These are phyloP conservation scores for Stipa capillata DNA, from an alignment of 176 grass and related monocot genomes.

Conservation along the genomic window DNA sequence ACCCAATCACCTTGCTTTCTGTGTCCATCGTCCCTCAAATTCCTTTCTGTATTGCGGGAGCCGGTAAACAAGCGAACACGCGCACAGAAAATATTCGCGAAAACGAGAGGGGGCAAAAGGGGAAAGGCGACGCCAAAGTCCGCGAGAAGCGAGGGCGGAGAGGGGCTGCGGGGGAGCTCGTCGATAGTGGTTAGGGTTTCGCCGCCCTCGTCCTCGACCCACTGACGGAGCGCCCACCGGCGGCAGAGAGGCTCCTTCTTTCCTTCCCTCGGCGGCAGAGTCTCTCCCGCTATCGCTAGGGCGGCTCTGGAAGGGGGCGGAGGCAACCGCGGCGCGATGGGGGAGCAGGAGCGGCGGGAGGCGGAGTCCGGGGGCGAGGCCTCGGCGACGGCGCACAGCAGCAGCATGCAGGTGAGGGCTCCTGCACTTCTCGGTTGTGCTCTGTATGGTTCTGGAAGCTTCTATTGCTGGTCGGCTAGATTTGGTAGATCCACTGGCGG, in stretches of 20 bases:
- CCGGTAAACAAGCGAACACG: background rate
- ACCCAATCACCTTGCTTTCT: too few relatives aligned
- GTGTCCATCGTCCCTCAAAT: too few relatives aligned
- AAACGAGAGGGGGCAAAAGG: slow-evolving; percentile 34
- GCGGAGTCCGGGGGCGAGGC: slow-evolving; percentile 18
- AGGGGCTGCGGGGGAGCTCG: slow-evolving; percentile 19
- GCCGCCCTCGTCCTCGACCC: background rate
- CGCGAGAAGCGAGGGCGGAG: slow-evolving; percentile 9
- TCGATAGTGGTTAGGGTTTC: slow-evolving; percentile 79
- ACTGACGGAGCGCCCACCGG: slow-evolving; percentile 4
- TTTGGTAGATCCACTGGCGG: slow-evolving; percentile 24
- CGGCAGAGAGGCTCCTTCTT: background rate
- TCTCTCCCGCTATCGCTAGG: background rate
- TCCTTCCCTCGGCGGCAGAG: background rate
- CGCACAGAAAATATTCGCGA: slow-evolving; percentile 29
- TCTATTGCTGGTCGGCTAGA: background rate
- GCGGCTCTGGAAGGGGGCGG: background rate
- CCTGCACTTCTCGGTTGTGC: slow-evolving; percentile 3
- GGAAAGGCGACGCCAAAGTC: slow-evolving; percentile 36
- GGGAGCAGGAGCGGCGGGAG: slow-evolving; percentile 42
- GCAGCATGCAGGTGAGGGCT: slow-evolving; percentile 38
- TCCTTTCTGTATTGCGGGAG: background rate
- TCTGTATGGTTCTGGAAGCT: slow-evolving; percentile 9
- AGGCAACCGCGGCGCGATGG: slow-evolving; percentile 15
- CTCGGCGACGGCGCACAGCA: slow-evolving; percentile 6